Conservation (phyloP, 73 alveolate species). For the Paramecium primaurelia region DNA sequence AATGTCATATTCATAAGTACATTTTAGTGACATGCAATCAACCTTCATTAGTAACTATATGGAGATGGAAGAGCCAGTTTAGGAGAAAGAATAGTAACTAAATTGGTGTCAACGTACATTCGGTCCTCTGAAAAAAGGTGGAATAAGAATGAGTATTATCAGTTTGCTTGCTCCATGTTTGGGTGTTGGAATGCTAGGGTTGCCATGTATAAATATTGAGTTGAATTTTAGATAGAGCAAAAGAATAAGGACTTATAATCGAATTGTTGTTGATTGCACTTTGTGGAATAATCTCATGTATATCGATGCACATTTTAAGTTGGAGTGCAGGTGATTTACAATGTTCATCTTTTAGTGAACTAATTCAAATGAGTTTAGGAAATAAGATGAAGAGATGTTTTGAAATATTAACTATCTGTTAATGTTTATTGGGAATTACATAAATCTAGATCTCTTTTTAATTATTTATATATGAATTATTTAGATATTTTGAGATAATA, state of each 20-base stretch:
- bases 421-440: background rate
- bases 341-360: slow-evolving; percentile 7
- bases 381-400: slow-evolving; percentile 17
- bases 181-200: slow-evolving; percentile 45
- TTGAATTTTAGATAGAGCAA: slow-evolving; percentile 9
- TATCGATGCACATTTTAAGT: slow-evolving; percentile 45
- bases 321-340: slow-evolving; percentile 34
- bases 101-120: background rate
- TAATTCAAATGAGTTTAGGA: background rate
- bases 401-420: background rate
- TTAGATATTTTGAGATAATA: background rate
- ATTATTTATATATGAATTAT: background rate
- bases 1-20: background rate
- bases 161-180: slow-evolving; percentile 28
- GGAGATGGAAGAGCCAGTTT: slow-evolving; percentile 14
- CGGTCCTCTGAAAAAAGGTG: slow-evolving; percentile 40
- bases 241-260: background rate
- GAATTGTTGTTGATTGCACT: background rate
- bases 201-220: background rate
- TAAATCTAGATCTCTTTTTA: slow-evolving; percentile 29
- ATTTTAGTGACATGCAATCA: slow-evolving; percentile 3
- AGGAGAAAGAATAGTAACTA: background rate
- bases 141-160: slow-evolving; percentile 42
- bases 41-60: slow-evolving; percentile 32
- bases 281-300: slow-evolving; percentile 23